phyloP scores from a whole-genome alignment of 192 early-diverging fungal genomes.

The Umbelopsis sp. region DNA sequence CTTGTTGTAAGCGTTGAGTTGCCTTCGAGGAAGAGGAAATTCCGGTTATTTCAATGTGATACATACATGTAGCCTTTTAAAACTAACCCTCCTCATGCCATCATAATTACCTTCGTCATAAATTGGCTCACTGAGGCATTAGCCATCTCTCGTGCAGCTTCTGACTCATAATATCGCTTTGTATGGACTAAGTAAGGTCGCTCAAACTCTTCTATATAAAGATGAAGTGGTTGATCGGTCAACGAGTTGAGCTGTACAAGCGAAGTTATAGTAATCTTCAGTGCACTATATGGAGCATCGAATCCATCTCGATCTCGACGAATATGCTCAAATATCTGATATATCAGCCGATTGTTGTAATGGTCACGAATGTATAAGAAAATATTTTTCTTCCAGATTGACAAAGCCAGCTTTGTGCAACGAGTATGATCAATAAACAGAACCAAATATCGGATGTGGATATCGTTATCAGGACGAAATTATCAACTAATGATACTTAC shows the following conservation, averaged over 20 bases:
- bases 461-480: no score
- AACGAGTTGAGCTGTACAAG: constrained; percentile 65
- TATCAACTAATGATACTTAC: constrained; percentile 51
- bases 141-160: constrained; percentile 61
- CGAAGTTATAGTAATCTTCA: constrained; percentile 57
- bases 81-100: background rate
- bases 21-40: no score
- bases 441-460: no score
- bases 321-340: constrained; percentile 71
- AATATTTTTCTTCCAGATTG: constrained; percentile 73
- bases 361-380: constrained; percentile 57
- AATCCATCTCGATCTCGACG: constrained; percentile 68
- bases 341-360: constrained; percentile 64
- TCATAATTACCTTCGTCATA: constrained; percentile 56
- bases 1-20: constrained; percentile 60
- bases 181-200: constrained; percentile 67
- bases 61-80: background rate
- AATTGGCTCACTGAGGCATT: constrained; percentile 65
- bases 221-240: constrained; percentile 62
- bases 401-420: constrained; percentile 62
- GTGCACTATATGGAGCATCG: constrained; percentile 51
- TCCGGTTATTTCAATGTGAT: constrained; percentile 34
- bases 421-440: no score
- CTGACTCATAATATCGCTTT: constrained; percentile 66
- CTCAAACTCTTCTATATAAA: constrained; percentile 85